A percentile compares a stretch with the other conserved stretches of the same genome.
Conservation (phyloP, 441 rosid species). For the Bocquillonia castaneifolia region DNA sequence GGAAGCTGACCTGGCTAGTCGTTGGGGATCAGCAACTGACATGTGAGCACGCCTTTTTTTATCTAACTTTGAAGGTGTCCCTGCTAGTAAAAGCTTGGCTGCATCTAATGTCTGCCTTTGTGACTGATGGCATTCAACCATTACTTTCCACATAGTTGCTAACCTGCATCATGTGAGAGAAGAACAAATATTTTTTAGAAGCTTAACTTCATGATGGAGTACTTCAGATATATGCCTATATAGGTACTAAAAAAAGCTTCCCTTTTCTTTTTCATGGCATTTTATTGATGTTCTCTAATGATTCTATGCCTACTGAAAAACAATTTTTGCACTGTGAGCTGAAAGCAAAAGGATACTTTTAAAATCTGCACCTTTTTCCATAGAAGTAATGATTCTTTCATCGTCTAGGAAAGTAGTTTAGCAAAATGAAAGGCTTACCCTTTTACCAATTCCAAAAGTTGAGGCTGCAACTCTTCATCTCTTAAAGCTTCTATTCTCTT, state of each 20-base stretch:
- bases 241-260: not conserved
- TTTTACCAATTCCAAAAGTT: slow-evolving; percentile 73
- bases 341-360: not conserved
- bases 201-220: not conserved
- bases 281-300: not conserved
- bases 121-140: slow-evolving; percentile 84
- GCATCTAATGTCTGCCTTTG: slow-evolving; percentile 84
- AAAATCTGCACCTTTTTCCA: not conserved
- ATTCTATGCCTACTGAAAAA: not conserved
- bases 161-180: slow-evolving; percentile 39
- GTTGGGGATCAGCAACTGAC: slow-evolving; percentile 55
- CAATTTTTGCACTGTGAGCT: not conserved
- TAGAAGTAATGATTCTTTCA: slow-evolving; percentile 1
- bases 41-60: slow-evolving; percentile 50
- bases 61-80: slow-evolving; percentile 63
- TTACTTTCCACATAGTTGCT: slow-evolving; percentile 87
- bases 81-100: slow-evolving; percentile 82
- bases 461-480: slow-evolving; percentile 94
- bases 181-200: not conserved
- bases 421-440: slow-evolving; percentile 48
- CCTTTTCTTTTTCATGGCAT: not conserved
- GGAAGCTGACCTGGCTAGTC: slow-evolving; percentile 65
- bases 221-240: not conserved
- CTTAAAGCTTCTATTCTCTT: slow-evolving; percentile 76
- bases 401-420: not conserved